Base-by-base conservation (phyloP, 345 rosid species). In the Populus euphratica region DNA sequence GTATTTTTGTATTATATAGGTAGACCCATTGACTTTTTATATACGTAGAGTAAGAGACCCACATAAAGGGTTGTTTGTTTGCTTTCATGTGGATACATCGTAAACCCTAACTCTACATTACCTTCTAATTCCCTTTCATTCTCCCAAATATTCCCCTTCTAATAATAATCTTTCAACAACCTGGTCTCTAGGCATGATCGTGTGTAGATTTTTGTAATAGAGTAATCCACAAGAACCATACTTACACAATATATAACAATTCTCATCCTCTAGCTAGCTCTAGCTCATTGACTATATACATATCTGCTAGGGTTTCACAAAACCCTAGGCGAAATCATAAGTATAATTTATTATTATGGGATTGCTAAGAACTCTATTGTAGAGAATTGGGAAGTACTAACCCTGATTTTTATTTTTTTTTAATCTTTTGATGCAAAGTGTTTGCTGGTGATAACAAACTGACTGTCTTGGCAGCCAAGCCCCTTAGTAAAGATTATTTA, bases 111-210 rank as follows among this genome's bases (percentile, higher is more conserved):
- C 80, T 80, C 83, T 76, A 76, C 76, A 69, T 83, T 85, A 84
- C 79, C 87, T 89, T 89, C 91, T 89, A 86, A 87, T 89, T 85
- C 87, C 85, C 83, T 86, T 82, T 80, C 85, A 84, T 84, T 79
- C 89, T 87, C 94, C 90, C 90, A 90, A 86, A 89, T 89, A 89
- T 87, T 90, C 91, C 84, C 80, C 85, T 85, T 81, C 64, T 23
- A 23, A 59, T 23, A 59, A 59, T 76, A 80, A 84, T 77, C 78
- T 81, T 74, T 82, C 82, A 75, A 75, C 73, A 59, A 43, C 79
- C 76, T 76, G 84, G 77, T 80, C 83, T 71, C 23, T 66, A 35
- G 69, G 72, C 78, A 61, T 76, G 63, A 54, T 70, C 68, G 76
- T 70, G 71, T 78, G 75, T 79, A 78, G 64, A 13, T 59, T 59